Evolutionary conservation across 345 rosid species (phyloP).

Genomic region (Salix viminalis): DNA sequence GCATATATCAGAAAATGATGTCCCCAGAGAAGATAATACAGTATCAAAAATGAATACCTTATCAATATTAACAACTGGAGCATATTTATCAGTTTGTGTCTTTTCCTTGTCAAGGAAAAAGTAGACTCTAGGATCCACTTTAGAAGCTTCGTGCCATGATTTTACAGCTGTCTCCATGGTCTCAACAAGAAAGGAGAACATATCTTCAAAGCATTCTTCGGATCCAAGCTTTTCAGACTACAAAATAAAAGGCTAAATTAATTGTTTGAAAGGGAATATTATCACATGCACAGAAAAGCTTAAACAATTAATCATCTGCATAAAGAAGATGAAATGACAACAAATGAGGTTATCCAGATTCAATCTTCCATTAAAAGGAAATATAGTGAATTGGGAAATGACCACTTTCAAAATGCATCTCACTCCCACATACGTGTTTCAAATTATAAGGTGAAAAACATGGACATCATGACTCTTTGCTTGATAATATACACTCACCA

Average conservation of each 20-base stretch:
- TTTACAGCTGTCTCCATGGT: conserved; percentile 80
- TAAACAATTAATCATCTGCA: background rate
- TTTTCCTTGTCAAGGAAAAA: conserved; percentile 77
- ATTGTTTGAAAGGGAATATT: background rate
- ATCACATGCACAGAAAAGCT: background rate
- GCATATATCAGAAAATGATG: background rate
- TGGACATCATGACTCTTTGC: background rate
- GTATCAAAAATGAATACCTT: conserved; percentile 46
- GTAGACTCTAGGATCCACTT: conserved; percentile 71
- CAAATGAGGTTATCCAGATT: background rate
- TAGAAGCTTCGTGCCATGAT: conserved; percentile 77
- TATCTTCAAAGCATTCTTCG: conserved; percentile 56
- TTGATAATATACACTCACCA: conserved; percentile 41
- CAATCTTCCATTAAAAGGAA: background rate
- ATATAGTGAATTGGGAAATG: background rate
- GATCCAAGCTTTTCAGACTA: conserved; percentile 63
- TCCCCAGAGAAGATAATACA: background rate
- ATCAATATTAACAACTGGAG: conserved; percentile 80
- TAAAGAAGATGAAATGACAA: background rate
- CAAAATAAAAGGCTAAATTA: conserved; percentile 21
- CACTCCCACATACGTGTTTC: background rate
- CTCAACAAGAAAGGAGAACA: conserved; percentile 63
- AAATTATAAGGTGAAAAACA: background rate
- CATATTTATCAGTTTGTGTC: conserved; percentile 69
- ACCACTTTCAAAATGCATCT: background rate